phyloP scores from a whole-genome alignment of 371 early-diverging fungal genomes.

The Mortierella sp. region DNA sequence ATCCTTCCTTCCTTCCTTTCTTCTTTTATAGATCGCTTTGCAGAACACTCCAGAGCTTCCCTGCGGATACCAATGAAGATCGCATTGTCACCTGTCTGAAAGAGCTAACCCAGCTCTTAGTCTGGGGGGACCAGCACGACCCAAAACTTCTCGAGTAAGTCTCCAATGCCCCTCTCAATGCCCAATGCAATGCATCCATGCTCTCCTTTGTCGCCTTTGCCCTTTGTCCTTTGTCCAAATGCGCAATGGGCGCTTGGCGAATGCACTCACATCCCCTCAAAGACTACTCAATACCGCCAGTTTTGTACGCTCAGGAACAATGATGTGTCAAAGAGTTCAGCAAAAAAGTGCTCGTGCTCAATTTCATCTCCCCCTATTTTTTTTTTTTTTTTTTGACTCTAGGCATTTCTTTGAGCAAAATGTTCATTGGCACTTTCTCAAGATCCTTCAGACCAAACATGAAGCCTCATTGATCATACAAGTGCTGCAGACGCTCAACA shows the following conservation, averaged over 20 bases:
- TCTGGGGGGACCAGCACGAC: conserved; percentile 66
- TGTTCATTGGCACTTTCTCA: conserved; percentile 44
- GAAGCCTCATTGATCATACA: conserved; percentile 58
- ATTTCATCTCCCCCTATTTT: neutral
- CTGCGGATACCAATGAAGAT: conserved; percentile 45
- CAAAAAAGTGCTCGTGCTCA: conserved; percentile 8
- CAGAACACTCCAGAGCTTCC: conserved; percentile 24
- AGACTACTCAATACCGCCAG: no score
- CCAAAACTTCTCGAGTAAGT: conserved; percentile 59
- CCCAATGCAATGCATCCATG: no score
- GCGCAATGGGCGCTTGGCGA: conserved; percentile 15
- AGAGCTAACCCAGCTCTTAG: conserved; percentile 63
- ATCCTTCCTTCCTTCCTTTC: neutral
- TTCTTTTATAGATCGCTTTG: conserved; percentile 31
- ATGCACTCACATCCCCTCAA: no score
- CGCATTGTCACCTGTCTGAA: conserved; percentile 45
- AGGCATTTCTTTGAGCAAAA: conserved; percentile 54
- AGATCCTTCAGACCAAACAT: conserved; percentile 34
- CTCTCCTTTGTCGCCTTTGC: no score
- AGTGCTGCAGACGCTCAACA: conserved; percentile 68
- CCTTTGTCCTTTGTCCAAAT: neutral
- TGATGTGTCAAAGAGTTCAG: no score
- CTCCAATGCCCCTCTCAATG: no score
- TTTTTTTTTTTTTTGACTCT: conserved; percentile 3
- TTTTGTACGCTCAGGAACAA: conserved; percentile 13